Percentiles rank a stretch among this genome's conserved stretches.
These are phyloP conservation scores for Piper betle DNA, from an alignment of 164 flowering plant genomes.

Conservation along the genomic window DNA sequence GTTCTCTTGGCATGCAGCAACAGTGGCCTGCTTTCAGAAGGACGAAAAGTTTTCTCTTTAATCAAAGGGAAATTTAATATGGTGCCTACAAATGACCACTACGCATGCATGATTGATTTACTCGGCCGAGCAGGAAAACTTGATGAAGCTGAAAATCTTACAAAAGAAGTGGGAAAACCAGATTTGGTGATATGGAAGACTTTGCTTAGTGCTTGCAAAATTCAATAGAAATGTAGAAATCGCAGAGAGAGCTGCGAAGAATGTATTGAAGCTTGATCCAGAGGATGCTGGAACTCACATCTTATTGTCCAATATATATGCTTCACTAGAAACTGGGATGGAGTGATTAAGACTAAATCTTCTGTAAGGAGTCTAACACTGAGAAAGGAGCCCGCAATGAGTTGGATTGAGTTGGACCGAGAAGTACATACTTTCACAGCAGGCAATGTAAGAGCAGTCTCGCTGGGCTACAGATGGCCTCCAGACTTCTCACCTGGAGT, in stretches of 20 bases:
- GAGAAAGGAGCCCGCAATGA: slow-evolving; percentile 39
- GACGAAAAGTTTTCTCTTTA: slow-evolving; percentile 28
- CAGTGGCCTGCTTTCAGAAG: slow-evolving; percentile 38
- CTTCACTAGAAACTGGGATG: slow-evolving; percentile 34
- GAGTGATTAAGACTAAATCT: slow-evolving; percentile 27
- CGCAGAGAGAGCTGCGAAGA: slow-evolving; percentile 19
- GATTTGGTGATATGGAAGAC: slow-evolving; percentile 44
- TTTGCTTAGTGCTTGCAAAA: slow-evolving; percentile 33
- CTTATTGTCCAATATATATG: slow-evolving; percentile 34
- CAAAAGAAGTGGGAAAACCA: slow-evolving; percentile 20
- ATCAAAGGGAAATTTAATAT: slow-evolving; percentile 5
- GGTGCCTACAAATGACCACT: slow-evolving; percentile 27
- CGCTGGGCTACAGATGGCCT: too few species aligned
- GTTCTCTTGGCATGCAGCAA: slow-evolving; percentile 41
- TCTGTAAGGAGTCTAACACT: slow-evolving; percentile 25
- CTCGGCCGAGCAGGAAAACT: slow-evolving; percentile 43
- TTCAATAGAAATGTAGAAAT: slow-evolving; percentile 32
- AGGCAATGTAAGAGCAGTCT: too few species aligned
- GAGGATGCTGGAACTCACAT: slow-evolving; percentile 26
- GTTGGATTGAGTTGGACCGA: slow-evolving; percentile 32
- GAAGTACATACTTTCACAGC: slow-evolving; percentile 33
- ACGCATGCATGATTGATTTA: slow-evolving; percentile 44
- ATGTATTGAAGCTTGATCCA: slow-evolving; percentile 22
- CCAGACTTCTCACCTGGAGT: too few species aligned
- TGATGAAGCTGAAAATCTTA: slow-evolving; percentile 33